Base-by-base conservation (phyloP, 1,284 basidiomycete species). In the Takashimella koratensis region DNA sequence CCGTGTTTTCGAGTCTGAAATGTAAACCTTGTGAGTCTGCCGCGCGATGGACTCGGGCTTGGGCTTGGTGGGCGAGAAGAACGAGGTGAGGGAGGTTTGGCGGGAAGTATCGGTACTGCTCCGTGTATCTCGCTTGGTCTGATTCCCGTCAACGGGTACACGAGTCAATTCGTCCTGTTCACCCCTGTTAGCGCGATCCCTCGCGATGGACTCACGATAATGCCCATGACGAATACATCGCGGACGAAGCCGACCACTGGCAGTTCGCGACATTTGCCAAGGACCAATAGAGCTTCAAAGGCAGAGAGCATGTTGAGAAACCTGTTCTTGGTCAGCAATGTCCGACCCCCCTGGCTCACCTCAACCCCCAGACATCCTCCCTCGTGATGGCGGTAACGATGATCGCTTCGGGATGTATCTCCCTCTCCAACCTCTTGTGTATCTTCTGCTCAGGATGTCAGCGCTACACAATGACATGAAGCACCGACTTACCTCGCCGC, bases 1-100 rank as follows among this genome's bases (percentile, higher is more conserved):
- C 19, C 90, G 81, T 5, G 89, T 90, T 71, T 93, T 93, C 48
- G 84, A 87, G 66, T 93, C 90, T 16, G 83, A 76, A 5, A 93
- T 68, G 54, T 76, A 78, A 0, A 92, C 74, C 25, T 60, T 72
- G 66, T 73, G 75, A 16, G 56, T 74, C 39, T 19, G 43, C 8
- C 45, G 55, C 1, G 53, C 43, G 22, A 40, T 27, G 19, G 45
- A 30, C 47, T 5, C 25, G 47, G 39, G 45, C 27, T 27, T 19
- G 3, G 56, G n/a, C 26, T 65, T 64, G 39, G 56, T 52, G 11
- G 66, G 59, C 12, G 67, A 52, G 56, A 66, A 65, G 63, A 68
- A 68, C 21, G 67, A 61, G 12, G 57, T 62, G 30, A 63, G 46
- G 12, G 58, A 54, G 2, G 47, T 43, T 23, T 58, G 56, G 4